Evolutionary conservation across 805 yeast genomes (phyloP).

Genomic region (Hanseniaspora mollemarum): DNA sequence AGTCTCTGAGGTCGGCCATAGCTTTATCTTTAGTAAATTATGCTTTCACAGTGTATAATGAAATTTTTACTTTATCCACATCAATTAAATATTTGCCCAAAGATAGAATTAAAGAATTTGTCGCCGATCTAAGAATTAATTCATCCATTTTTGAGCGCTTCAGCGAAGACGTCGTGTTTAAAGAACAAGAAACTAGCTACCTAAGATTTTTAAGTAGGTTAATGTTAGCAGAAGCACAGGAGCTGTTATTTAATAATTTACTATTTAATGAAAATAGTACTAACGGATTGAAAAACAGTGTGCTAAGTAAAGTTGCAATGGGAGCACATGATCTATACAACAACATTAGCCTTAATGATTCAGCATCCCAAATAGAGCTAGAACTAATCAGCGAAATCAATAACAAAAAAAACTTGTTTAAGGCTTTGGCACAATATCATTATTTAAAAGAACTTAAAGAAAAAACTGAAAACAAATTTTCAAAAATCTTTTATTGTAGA

Average conservation of each 20-base stretch:
- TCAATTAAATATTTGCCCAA: not conserved
- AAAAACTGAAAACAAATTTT: not conserved
- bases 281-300: not conserved
- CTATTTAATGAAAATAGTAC: not conserved
- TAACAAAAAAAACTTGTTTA: not conserved
- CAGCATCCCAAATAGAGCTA: not conserved
- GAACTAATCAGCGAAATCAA: not conserved
- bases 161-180: not conserved
- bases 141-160: not conserved
- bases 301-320: not conserved
- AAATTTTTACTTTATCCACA: not conserved
- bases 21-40: no score
- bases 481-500: not conserved
- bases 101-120: not conserved
- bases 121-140: not conserved
- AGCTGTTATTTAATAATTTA: not conserved
- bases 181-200: not conserved
- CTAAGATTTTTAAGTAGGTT: not conserved
- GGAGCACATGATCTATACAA: slow-evolving; percentile 4
- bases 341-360: not conserved
- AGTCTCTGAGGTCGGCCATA: no score
- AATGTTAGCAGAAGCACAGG: slow-evolving; percentile 1
- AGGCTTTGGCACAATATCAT: not conserved
- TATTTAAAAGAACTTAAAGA: not conserved
- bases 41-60: no score